These are phyloP conservation scores for Eragrostis nindensis DNA, from an alignment of 176 grass and related monocot genomes.

Conservation along the genomic window DNA sequence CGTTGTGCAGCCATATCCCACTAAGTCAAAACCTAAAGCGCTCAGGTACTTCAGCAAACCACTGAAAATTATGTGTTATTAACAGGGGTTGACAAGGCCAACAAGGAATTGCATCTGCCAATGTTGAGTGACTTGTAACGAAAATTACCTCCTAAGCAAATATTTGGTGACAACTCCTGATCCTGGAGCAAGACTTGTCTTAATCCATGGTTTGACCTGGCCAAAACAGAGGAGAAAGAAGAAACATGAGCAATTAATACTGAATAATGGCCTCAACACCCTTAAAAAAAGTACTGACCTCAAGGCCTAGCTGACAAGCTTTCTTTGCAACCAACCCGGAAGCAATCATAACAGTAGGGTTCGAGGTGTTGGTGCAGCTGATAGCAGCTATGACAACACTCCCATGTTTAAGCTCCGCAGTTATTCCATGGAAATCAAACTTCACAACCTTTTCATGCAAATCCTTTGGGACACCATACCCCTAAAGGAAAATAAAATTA, in stretches of 20 bases:
- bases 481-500: constrained; percentile 16
- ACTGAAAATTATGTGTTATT: constrained; percentile 19
- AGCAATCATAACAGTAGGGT: constrained; percentile 68
- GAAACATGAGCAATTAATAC: not conserved
- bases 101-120: not conserved
- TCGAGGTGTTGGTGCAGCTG: constrained; percentile 71
- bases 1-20: constrained; percentile 55
- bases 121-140: not conserved
- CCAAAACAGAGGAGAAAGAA: not conserved
- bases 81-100: not conserved
- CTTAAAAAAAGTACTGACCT: constrained; percentile 24
- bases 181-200: constrained; percentile 71
- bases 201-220: constrained; percentile 77
- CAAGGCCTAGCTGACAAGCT: constrained; percentile 54
- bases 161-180: constrained; percentile 43
- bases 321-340: constrained; percentile 70
- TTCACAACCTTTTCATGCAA: constrained; percentile 66
- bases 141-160: not conserved
- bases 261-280: not conserved
- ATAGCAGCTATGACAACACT: constrained; percentile 70
- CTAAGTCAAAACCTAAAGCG: constrained; percentile 59
- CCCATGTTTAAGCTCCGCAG: constrained; percentile 63
- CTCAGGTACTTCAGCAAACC: constrained; percentile 63
- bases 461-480: constrained; percentile 69
- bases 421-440: constrained; percentile 55